Evolutionary conservation across 371 early-diverging fungal genomes (phyloP).

Genomic region (Smittium culicis): DNA sequence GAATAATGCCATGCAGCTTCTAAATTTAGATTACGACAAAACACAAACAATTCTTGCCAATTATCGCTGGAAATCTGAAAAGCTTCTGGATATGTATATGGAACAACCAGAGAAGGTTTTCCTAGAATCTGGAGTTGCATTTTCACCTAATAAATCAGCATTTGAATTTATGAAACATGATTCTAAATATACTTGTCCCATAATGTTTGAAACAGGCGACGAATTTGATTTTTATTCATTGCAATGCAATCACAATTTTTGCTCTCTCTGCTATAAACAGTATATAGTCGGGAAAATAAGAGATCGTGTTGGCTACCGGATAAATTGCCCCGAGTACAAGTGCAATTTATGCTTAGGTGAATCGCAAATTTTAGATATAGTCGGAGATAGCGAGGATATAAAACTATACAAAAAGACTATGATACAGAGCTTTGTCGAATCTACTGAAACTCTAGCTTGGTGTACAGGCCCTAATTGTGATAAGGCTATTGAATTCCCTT

Average conservation of each 20-base stretch:
- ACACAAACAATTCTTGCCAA: slow-evolving; percentile 49
- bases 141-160: slow-evolving; percentile 17
- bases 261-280: slow-evolving; percentile 65
- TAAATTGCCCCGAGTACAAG: slow-evolving; percentile 66
- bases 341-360: slow-evolving; percentile 74
- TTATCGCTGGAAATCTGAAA: slow-evolving; percentile 88
- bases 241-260: slow-evolving; percentile 76
- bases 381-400: slow-evolving; percentile 32
- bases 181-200: slow-evolving; percentile 60
- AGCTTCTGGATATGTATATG: slow-evolving; percentile 76
- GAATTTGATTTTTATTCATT: slow-evolving; percentile 50
- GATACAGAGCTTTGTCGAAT: slow-evolving; percentile 79
- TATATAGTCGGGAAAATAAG: slow-evolving; percentile 71
- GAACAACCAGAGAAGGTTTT: slow-evolving; percentile 55
- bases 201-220: slow-evolving; percentile 62
- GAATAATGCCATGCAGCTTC: slow-evolving; percentile 17
- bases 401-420: slow-evolving; percentile 61
- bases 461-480: slow-evolving; percentile 94
- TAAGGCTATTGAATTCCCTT: slow-evolving; percentile 76
- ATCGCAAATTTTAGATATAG: slow-evolving; percentile 50
- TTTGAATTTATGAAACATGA: slow-evolving; percentile 15
- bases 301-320: slow-evolving; percentile 72
- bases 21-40: slow-evolving; percentile 19
- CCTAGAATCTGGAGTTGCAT: slow-evolving; percentile 54
- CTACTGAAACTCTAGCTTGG: slow-evolving; percentile 66